phyloP scores from a whole-genome alignment of 257 asterid species.

The Rubia yunnanensis region DNA sequence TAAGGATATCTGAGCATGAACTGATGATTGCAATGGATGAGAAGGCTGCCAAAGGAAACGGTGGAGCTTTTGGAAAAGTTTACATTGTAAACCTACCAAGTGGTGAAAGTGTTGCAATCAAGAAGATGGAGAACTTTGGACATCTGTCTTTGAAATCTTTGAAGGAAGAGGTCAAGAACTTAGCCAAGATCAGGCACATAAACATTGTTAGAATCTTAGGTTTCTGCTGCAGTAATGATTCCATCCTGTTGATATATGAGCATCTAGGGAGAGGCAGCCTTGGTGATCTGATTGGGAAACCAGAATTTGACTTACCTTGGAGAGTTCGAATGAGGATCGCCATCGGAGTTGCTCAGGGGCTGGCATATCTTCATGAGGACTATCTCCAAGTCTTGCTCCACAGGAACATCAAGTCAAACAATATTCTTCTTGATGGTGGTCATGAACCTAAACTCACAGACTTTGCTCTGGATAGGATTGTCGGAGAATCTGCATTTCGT shows the following conservation, averaged over 20 bases:
- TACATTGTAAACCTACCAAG: constrained; percentile 59
- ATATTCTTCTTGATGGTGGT: constrained; percentile 63
- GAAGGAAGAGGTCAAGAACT: constrained; percentile 55
- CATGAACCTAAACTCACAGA: constrained; percentile 70
- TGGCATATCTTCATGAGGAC: constrained; percentile 77
- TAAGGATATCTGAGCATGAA: constrained; percentile 64
- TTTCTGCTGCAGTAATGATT: constrained; percentile 55
- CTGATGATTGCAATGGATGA: constrained; percentile 57
- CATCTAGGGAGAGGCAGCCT: constrained; percentile 63
- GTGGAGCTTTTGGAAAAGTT: constrained; percentile 60
- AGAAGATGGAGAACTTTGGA: constrained; percentile 42
- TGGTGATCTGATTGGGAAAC: constrained; percentile 46
- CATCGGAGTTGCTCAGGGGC: constrained; percentile 69
- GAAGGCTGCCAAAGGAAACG: constrained; percentile 42
- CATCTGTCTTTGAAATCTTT: constrained; percentile 46
- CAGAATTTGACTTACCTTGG: constrained; percentile 51
- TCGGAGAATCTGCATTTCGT: constrained; percentile 49
- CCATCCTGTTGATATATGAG: constrained; percentile 63
- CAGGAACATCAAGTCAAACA: constrained; percentile 58
- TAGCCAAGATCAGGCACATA: constrained; percentile 78
- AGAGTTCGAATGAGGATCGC: constrained; percentile 51
- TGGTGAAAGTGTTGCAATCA: constrained; percentile 62
- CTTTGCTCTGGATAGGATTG: constrained; percentile 53
- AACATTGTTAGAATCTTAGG: constrained; percentile 65
- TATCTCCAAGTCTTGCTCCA: constrained; percentile 66